phyloP scores from a whole-genome alignment of 202 grass and related monocot species.

The Eragrostis tef region DNA sequence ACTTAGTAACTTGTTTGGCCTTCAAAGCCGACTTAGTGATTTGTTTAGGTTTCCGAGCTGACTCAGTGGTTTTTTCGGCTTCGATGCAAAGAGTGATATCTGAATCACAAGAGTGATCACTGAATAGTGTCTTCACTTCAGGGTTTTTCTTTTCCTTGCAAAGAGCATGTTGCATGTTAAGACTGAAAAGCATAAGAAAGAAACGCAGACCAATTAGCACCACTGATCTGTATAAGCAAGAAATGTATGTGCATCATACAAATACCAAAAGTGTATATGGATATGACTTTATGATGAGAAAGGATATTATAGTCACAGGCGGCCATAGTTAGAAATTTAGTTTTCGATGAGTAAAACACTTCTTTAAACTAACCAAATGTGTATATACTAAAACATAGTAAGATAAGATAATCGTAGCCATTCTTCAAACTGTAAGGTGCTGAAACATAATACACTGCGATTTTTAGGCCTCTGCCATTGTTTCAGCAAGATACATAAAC shows the following conservation, averaged over 20 bases:
- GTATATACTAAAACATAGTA: neutral
- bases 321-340: neutral
- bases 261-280: neutral
- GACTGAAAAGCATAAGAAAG: constrained; percentile 55
- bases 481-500: constrained; percentile 4
- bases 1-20: constrained; percentile 78
- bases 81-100: constrained; percentile 60
- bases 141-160: constrained; percentile 98
- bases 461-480: neutral
- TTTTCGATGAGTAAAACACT: neutral
- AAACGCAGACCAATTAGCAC: constrained; percentile 38
- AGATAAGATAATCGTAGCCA: neutral
- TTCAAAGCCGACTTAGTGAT: neutral
- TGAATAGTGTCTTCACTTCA: constrained; percentile 96
- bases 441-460: neutral
- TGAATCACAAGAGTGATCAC: constrained; percentile 89
- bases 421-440: neutral
- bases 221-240: neutral
- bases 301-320: neutral
- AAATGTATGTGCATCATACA: neutral
- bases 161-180: constrained; percentile 95
- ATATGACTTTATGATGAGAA: neutral
- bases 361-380: too few species aligned
- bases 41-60: constrained; percentile 29
- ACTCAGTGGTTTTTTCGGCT: constrained; percentile 79